Evolutionary conservation across 1,139 yeast genomes (phyloP), one percentile per base, ranked within the genome.

Genomic region (Debaryomycetaceae sp.): DNA sequence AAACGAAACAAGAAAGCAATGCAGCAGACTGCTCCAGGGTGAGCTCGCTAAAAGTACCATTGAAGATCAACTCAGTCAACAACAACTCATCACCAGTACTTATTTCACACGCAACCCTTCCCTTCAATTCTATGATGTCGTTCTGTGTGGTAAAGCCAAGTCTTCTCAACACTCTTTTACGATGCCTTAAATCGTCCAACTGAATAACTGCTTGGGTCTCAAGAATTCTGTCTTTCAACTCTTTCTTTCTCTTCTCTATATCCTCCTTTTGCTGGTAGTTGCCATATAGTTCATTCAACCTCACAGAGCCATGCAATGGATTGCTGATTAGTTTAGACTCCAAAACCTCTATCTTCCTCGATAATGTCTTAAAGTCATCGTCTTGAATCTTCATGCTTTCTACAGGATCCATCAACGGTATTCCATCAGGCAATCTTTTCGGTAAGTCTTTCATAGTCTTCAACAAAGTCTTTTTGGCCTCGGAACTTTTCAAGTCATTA

Each of bases 21-120:
- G 97, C 90, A 6, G 97, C 97, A 64, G 95, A 83, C 62, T 90
- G 97, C 57, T 88, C 96, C 3, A 96, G 84, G 3, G 82, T 75
- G 50, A 95, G 72, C 42, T 89, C 96, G 56, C 84, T 90, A 68
- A 93, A 93, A 35, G 87, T 87, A 76, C 99, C 99, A 60, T 90
- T 89, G 75, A 93, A 93, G 36, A 95, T 87, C 56, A 93, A 73
- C 63, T 95, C 99, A 0, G 98, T 91, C 42, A 93, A 70, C 51
- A 93, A 65, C 46, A 93, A 71, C 65, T 90, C 97, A 63, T 90
- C 97, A 48, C 99, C 99, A 24, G 96, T 86, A 58, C 96, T 85
- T 57, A 93, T 93, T 59, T 93, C 99, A 66, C 99, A 91, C 0
- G 98, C 98, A 43, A 78, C 84, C 59, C 99, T 79, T 40, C 99